Percentiles rank a stretch among this genome's conserved stretches.
These are phyloP conservation scores for Kalaharituber pfeilii DNA, from an alignment of 2,329 filamentous ascomycete species.

Conservation along the genomic window DNA sequence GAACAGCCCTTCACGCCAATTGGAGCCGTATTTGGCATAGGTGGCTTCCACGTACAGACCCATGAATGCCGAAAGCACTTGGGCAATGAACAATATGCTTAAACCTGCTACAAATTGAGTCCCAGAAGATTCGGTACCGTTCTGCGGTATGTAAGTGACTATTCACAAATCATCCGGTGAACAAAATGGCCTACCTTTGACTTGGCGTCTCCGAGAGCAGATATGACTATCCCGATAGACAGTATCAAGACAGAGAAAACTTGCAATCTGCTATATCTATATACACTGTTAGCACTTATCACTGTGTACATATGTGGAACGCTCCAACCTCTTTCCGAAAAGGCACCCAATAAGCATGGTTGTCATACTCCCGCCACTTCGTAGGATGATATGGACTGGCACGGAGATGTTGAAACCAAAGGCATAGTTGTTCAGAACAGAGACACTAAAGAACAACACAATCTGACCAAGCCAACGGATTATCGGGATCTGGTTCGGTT, in stretches of 20 bases:
- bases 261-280: conserved; percentile 47
- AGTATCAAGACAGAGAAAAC: conserved; percentile 65
- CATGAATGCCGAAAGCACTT: conserved; percentile 83
- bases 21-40: conserved; percentile 66
- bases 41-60: conserved; percentile 86
- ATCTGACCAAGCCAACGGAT: conserved; percentile 78
- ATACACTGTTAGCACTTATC: conserved; percentile 3
- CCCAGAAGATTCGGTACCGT: conserved; percentile 24
- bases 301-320: not conserved
- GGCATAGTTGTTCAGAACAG: conserved; percentile 91
- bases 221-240: conserved; percentile 69
- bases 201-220: conserved; percentile 76
- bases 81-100: conserved; percentile 65
- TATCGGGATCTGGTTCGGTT: conserved; percentile 63
- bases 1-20: conserved; percentile 93
- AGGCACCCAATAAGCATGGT: conserved; percentile 83
- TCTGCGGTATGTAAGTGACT: conserved; percentile 6
- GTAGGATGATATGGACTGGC: conserved; percentile 87
- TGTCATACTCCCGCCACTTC: conserved; percentile 87
- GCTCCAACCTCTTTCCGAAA: conserved; percentile 61
- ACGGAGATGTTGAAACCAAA: conserved; percentile 96
- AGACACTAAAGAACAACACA: conserved; percentile 77
- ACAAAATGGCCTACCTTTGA: conserved; percentile 45
- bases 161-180: not conserved
- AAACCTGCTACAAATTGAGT: conserved; percentile 52